A percentile compares a stretch with the other conserved stretches of the same genome.
phyloP scores from a whole-genome alignment of 1,139 yeast genomes.

The Lodderomyces metapsilosis region DNA sequence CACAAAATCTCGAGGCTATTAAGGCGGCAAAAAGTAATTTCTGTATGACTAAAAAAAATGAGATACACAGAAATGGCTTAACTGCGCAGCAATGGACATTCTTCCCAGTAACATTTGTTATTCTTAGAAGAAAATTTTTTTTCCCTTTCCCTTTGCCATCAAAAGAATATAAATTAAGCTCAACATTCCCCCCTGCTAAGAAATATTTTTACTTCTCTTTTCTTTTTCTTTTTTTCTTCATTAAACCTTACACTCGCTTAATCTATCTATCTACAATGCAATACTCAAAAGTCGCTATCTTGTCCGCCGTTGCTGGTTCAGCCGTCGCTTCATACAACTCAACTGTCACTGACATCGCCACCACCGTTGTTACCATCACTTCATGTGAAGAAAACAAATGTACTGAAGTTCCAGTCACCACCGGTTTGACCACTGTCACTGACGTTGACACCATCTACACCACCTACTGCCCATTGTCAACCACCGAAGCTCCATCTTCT shows the following conservation, averaged over 20 bases:
- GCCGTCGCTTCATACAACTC: constrained; percentile 22
- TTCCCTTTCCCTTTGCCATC: not conserved
- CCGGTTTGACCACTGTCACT: constrained; percentile 46
- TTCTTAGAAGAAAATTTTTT: too few relatives aligned
- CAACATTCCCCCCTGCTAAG: constrained; percentile 1
- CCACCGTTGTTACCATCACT: constrained; percentile 48
- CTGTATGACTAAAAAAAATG: not conserved
- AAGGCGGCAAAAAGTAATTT: not conserved
- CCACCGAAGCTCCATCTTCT: constrained; percentile 26
- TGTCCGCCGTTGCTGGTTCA: constrained; percentile 22
- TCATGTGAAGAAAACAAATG: constrained; percentile 43
- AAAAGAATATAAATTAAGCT: constrained; percentile 4
- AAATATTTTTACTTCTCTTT: constrained; percentile 6
- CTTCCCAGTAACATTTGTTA: too few relatives aligned
- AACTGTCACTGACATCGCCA: constrained; percentile 34
- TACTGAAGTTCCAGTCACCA: constrained; percentile 29
- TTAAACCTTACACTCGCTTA: constrained; percentile 25
- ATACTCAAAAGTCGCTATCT: constrained; percentile 24
- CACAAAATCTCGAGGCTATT: not conserved
- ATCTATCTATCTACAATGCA: constrained; percentile 9
- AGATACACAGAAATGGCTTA: not conserved
- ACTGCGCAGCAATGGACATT: too few relatives aligned
- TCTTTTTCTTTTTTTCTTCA: constrained; percentile 7
- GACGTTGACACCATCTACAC: constrained; percentile 45
- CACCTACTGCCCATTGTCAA: constrained; percentile 47